Conservation (phyloP, 768 basidiomycete species). For the Mycena pura region DNA sequence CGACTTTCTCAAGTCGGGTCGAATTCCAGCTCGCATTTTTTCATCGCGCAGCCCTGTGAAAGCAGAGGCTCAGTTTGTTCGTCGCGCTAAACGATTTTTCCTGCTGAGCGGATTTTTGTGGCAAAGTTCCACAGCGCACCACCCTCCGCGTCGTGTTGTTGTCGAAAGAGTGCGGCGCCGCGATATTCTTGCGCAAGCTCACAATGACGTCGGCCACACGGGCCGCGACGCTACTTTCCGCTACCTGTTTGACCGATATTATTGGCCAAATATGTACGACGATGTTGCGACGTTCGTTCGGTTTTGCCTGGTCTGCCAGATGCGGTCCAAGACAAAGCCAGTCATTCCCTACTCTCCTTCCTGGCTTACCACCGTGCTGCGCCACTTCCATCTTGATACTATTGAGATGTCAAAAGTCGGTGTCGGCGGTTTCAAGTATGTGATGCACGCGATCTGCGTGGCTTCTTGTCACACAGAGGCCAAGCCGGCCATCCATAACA, state of each 20-base stretch:
- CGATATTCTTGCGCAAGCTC: slow-evolving; percentile 30
- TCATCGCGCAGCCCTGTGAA: neutral
- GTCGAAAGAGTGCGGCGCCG: neutral
- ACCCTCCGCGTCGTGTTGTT: slow-evolving; percentile 33
- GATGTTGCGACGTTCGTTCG: slow-evolving; percentile 36
- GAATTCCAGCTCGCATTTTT: slow-evolving; percentile 3
- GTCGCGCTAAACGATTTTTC: slow-evolving; percentile 20
- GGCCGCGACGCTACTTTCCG: slow-evolving; percentile 31
- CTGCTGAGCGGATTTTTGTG: slow-evolving; percentile 27
- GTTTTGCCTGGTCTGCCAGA: slow-evolving; percentile 42
- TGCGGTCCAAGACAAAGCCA: slow-evolving; percentile 21
- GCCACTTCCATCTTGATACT: slow-evolving; percentile 33
- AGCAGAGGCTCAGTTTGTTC: slow-evolving; percentile 1
- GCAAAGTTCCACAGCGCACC: neutral
- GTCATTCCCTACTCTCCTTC: slow-evolving; percentile 28
- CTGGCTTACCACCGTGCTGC: slow-evolving; percentile 27
- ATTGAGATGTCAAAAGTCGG: slow-evolving; percentile 36
- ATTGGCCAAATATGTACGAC: slow-evolving; percentile 44
- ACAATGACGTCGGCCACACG: slow-evolving; percentile 21
- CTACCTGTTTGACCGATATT: slow-evolving; percentile 31
- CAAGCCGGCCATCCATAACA: slow-evolving; percentile 8
- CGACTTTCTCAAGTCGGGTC: slow-evolving; percentile 12
- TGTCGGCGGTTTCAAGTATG: slow-evolving; percentile 26
- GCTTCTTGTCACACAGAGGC: slow-evolving; percentile 31
- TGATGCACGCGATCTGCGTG: slow-evolving; percentile 34